A percentile compares a stretch with the other conserved stretches of the same genome.
phyloP scores from a whole-genome alignment of 768 basidiomycete species.

The Tremella mesenterica region DNA sequence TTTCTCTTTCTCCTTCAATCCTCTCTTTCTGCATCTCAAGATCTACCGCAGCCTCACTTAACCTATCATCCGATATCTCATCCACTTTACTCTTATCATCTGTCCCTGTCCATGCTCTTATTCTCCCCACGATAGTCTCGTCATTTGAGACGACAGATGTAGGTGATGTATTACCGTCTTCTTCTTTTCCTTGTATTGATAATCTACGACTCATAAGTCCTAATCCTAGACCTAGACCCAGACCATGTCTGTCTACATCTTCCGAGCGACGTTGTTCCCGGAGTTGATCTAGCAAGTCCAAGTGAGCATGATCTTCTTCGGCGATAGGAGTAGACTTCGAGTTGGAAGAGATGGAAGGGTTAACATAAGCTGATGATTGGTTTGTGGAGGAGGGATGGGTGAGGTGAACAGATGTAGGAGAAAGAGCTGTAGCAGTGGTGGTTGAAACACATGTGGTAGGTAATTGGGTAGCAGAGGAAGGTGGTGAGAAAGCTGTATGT shows the following conservation, averaged over 20 bases:
- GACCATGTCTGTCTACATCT: constrained; percentile 2
- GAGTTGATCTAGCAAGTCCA: constrained; percentile 20
- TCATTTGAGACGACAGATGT: constrained; percentile 15
- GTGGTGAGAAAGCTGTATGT: constrained; percentile 31
- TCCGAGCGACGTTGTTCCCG: constrained; percentile 17
- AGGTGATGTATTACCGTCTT: constrained; percentile 19
- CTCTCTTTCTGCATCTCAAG: constrained; percentile 32
- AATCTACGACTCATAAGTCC: constrained; percentile 29
- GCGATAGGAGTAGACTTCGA: constrained; percentile 5
- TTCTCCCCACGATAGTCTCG: constrained; percentile 5
- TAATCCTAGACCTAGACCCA: constrained; percentile 12
- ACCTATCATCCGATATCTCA: constrained; percentile 13
- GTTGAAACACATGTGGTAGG: constrained; percentile 17
- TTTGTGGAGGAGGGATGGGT: too few species aligned
- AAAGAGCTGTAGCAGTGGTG: constrained; percentile 12
- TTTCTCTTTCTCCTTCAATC: constrained; percentile 21
- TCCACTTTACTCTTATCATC: constrained; percentile 8
- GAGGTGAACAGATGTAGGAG: neutral
- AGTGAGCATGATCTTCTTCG: constrained; percentile 6
- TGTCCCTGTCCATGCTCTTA: constrained; percentile 15
- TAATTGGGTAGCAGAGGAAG: constrained; percentile 12
- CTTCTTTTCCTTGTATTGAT: constrained; percentile 29
- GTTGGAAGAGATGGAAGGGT: neutral
- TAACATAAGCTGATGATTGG: too few species aligned
- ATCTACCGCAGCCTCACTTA: constrained; percentile 32